Conservation (phyloP, 768 basidiomycete species). For the Lepiota brunneoincarnata region DNA sequence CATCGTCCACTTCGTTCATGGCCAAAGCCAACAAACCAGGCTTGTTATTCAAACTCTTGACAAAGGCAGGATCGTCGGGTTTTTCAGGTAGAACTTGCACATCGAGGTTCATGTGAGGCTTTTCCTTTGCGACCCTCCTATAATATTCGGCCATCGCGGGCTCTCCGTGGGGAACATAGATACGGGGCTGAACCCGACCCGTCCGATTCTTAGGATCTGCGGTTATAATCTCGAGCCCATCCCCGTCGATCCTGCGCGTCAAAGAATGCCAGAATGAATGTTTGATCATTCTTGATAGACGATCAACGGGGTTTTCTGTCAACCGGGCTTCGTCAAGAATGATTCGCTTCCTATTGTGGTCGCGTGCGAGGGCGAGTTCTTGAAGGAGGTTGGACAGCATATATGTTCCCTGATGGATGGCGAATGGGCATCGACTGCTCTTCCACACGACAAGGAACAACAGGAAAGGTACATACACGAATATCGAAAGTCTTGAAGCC, state of each 20-base stretch:
- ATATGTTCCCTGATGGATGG: slow-evolving; percentile 78
- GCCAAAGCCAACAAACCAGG: slow-evolving; percentile 94
- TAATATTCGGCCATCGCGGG: slow-evolving; percentile 96
- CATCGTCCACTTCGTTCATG: slow-evolving; percentile 89
- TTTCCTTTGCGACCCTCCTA: slow-evolving; percentile 82
- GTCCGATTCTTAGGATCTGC: slow-evolving; percentile 98
- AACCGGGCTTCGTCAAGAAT: slow-evolving; percentile 98
- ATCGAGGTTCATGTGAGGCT: slow-evolving; percentile 91
- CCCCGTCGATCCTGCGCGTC: slow-evolving; percentile 94
- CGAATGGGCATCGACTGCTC: background rate
- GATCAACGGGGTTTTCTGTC: slow-evolving; percentile 96
- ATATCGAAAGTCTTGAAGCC: slow-evolving; percentile 98
- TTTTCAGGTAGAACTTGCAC: slow-evolving; percentile 87
- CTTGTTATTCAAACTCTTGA: slow-evolving; percentile 91
- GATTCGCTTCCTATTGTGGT: slow-evolving; percentile 93
- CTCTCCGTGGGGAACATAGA: slow-evolving; percentile 93
- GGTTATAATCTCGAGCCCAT: slow-evolving; percentile 95
- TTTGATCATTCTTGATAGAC: slow-evolving; percentile 95
- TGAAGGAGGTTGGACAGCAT: slow-evolving; percentile 99
- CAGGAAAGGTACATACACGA: slow-evolving; percentile 49
- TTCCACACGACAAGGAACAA: background rate
- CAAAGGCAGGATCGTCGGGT: slow-evolving; percentile 84
- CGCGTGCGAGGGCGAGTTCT: slow-evolving; percentile 94
- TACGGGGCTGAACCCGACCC: slow-evolving; percentile 83
- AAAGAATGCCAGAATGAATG: slow-evolving; percentile 98